Percentiles rank a stretch among this genome's conserved stretches.
Conservation (phyloP, 2,329 filamentous ascomycete genomes). For the Cordyceps farinosa region DNA sequence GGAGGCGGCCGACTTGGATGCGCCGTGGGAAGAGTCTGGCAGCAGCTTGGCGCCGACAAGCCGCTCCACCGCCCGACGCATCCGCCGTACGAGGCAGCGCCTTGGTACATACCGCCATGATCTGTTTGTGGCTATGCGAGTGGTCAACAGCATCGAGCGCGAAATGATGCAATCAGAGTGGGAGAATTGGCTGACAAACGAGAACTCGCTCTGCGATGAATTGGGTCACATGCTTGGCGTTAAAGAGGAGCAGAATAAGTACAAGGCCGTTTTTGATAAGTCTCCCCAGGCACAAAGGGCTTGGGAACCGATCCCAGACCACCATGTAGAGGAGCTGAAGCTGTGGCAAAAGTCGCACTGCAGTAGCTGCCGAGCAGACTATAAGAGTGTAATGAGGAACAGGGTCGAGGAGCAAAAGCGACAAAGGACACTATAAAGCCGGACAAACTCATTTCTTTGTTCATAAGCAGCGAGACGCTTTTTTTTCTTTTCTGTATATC, state of each 20-base stretch:
- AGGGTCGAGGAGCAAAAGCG: conserved; percentile 6
- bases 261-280: conserved; percentile 19
- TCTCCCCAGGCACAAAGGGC: conserved; percentile 31
- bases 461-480: background rate
- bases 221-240: conserved; percentile 43
- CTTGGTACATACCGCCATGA: conserved; percentile 86
- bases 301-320: conserved; percentile 24
- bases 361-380: conserved; percentile 12
- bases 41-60: conserved; percentile 46
- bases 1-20: conserved; percentile 56
- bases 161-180: conserved; percentile 86
- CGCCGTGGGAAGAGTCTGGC: conserved; percentile 52
- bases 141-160: conserved; percentile 84
- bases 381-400: background rate
- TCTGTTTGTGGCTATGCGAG: conserved; percentile 80
- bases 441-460: background rate
- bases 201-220: conserved; percentile 71
- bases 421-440: background rate
- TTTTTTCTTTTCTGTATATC: conserved; percentile 8
- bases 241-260: conserved; percentile 24
- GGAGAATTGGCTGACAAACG: conserved; percentile 85
- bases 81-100: conserved; percentile 76
- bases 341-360: conserved; percentile 13
- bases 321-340: conserved; percentile 11
- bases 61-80: conserved; percentile 56